These are phyloP conservation scores for Apiospora rasikravindrae DNA, from an alignment of 2,329 filamentous ascomycete species.

Conservation along the genomic window DNA sequence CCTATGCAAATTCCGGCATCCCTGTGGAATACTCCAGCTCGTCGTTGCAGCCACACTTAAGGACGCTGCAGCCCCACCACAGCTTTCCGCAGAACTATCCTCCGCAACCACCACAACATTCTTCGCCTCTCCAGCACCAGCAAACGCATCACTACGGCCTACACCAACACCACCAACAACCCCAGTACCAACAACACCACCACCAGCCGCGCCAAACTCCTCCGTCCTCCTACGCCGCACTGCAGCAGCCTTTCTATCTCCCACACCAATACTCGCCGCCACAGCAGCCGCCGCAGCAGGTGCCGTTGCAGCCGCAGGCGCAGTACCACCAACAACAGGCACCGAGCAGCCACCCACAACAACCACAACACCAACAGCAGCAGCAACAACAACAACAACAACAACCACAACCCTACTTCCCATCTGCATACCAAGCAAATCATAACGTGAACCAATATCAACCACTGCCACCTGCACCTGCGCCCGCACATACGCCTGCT, in stretches of 20 bases:
- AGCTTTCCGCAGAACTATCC: conserved; percentile 27
- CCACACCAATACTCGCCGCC: conserved; percentile 1
- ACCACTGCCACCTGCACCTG: conserved; percentile 27
- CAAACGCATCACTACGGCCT: conserved; percentile 24
- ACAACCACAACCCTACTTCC: conserved; percentile 25
- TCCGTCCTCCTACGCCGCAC: neutral
- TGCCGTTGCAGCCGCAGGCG: neutral
- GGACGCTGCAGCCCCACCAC: conserved; percentile 39
- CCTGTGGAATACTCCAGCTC: conserved; percentile 13
- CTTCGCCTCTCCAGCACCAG: neutral
- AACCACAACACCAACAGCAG: conserved; percentile 26
- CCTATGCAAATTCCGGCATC: conserved; percentile 18
- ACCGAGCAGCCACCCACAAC: conserved; percentile 25
- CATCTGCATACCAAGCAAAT: conserved; percentile 25
- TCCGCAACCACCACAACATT: neutral
- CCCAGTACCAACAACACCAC: conserved; percentile 25
- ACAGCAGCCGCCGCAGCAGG: conserved; percentile 6
- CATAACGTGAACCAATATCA: conserved; percentile 13
- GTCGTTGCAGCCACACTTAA: conserved; percentile 28
- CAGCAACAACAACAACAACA: conserved; percentile 27
- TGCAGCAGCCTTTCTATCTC: neutral
- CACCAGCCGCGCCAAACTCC: conserved; percentile 8
- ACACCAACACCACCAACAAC: conserved; percentile 30
- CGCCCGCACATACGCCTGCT: conserved; percentile 4
- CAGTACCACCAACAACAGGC: conserved; percentile 27